Conservation (phyloP, 1,284 basidiomycete genomes). For the Leccinum huronense region DNA sequence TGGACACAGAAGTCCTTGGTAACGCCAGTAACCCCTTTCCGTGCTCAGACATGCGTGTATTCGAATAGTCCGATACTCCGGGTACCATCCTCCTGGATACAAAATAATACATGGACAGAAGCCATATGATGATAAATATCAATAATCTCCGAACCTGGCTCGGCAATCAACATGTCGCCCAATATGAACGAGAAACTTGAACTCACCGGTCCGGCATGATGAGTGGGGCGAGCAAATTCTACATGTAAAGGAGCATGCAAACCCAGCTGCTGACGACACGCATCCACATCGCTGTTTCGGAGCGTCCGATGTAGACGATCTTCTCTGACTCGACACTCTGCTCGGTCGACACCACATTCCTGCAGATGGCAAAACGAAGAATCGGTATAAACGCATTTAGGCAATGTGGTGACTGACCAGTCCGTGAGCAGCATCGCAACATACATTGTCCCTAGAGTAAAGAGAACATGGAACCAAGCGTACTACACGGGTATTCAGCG, state of each 20-base stretch:
- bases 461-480: conserved; percentile 98
- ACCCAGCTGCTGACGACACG: conserved; percentile 94
- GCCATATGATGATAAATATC: conserved; percentile 8
- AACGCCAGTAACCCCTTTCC: too few relatives aligned
- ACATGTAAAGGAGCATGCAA: conserved; percentile 85
- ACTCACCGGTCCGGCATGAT: conserved; percentile 80
- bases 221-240: conserved; percentile 89
- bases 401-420: conserved; percentile 61
- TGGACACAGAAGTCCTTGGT: too few relatives aligned
- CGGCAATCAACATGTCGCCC: conserved; percentile 4
- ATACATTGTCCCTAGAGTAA: conserved; percentile 96
- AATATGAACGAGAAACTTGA: neutral
- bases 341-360: conserved; percentile 70
- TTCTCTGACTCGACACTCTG: conserved; percentile 53
- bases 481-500: conserved; percentile 55
- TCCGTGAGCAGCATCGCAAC: conserved; percentile 98
- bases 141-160: conserved; percentile 38
- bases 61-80: neutral
- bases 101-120: conserved; percentile 7
- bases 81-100: neutral
- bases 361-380: conserved; percentile 32
- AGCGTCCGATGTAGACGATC: conserved; percentile 93
- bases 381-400: conserved; percentile 8
- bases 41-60: neutral
- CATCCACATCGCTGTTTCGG: conserved; percentile 99